A percentile compares a stretch with the other conserved stretches of the same genome.
Evolutionary conservation across 345 rosid genomes (phyloP).

Genomic region (Eucalyptus virginea): DNA sequence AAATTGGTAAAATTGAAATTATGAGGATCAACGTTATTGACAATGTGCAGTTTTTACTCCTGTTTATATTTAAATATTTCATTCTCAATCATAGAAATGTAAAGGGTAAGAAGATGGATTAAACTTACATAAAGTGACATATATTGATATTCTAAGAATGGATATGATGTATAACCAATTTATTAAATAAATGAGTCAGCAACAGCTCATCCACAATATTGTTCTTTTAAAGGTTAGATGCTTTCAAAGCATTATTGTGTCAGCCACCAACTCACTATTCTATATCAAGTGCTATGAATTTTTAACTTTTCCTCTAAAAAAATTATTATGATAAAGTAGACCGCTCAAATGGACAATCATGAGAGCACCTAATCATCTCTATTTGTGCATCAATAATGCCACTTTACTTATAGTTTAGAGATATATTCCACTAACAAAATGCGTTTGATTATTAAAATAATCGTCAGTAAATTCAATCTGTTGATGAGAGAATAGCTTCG

Average conservation of each 20-base stretch:
- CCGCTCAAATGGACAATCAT: background rate
- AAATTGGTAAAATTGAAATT: background rate
- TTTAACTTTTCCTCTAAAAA: background rate
- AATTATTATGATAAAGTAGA: background rate
- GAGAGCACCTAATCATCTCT: background rate
- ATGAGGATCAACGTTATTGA: background rate
- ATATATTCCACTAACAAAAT: background rate
- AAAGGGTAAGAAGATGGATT: background rate
- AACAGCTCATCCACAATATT: no score
- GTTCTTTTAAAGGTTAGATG: background rate
- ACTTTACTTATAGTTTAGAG: background rate
- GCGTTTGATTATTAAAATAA: no score
- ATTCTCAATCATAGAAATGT: background rate
- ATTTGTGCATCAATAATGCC: background rate
- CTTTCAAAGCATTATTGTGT: background rate
- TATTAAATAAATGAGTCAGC: no score
- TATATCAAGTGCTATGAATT: background rate
- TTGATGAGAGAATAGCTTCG: no score
- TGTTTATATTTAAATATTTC: no score
- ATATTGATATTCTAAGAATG: no score
- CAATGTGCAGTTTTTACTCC: no score
- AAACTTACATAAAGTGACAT: no score
- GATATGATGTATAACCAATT: no score
- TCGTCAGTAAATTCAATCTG: no score
- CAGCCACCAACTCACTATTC: background rate